Evolutionary conservation across 2,329 filamentous ascomycete species (phyloP), one percentile per base, ranked within the genome.

Genomic region (Emydomyces testavorans): DNA sequence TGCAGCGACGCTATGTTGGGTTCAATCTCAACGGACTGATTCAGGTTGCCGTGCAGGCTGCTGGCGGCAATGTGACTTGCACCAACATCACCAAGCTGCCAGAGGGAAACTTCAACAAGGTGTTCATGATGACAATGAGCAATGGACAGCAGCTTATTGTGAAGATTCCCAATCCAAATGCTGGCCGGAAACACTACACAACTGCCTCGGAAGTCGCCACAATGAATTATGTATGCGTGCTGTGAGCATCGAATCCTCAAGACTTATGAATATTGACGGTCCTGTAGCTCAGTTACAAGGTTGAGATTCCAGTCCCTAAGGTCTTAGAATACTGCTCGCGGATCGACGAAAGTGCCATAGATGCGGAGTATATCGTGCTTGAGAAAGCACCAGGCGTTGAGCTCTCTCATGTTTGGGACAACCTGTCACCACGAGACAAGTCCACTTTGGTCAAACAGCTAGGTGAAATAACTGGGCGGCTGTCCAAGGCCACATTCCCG

Each of bases 261-360:
- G n/a, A n/a, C n/a, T n/a, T n/a, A n/a, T n/a, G n/a, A 34, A 63
- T 66, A 54, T 67, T 62, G 39, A 60, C 56, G n/a, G n/a, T n/a
- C n/a, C n/a, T n/a, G n/a, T 68, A 18, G 65, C 65, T 60, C 65
- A 65, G 48, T 58, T 60, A 45, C n/a, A n/a, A n/a, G n/a, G 42
- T 20, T 62, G 15, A 54, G 57, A 42, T 56, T 15, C 55, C 51
- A 15, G 56, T 58, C 10, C 53, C 56, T 2, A 41, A 42, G 21
- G 50, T 58, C 35, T 46, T 53, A 13, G 42, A 31, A 4, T 57
- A 55, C 55, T 55, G 52, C 48, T 50, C 45, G 0, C 5, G 34
- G 24, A 18, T 18, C 31, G 26, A 50, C 10, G 49, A 45, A 11
- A 56, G 55, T 45, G 47, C 46, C 11, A 54, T 57, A 23, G 53